Evolutionary conservation across 352 stramenopile genomes (phyloP).

Genomic region (Elongisporangium undulatum): DNA sequence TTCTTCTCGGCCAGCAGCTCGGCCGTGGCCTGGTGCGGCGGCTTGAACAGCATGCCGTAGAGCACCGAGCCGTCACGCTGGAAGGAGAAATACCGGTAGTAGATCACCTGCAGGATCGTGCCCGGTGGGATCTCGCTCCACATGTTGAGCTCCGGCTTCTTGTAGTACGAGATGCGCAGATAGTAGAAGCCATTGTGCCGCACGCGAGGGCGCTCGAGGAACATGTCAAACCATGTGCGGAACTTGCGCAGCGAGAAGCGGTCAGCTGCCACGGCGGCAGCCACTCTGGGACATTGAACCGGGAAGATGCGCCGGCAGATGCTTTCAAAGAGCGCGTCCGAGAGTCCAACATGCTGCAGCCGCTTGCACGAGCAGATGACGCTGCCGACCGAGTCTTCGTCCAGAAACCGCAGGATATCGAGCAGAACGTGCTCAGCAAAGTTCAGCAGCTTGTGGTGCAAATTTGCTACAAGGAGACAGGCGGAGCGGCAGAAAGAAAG

Average conservation of each 20-base stretch:
- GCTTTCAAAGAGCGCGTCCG: constrained; percentile 59
- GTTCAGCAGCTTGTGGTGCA: constrained; percentile 48
- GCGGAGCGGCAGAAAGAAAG: constrained; percentile 1
- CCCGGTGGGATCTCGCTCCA: constrained; percentile 63
- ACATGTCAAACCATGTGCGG: constrained; percentile 70
- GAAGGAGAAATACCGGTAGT: constrained; percentile 85
- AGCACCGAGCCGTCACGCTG: constrained; percentile 65
- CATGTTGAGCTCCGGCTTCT: constrained; percentile 84
- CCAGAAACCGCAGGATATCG: constrained; percentile 63
- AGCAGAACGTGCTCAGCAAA: constrained; percentile 64
- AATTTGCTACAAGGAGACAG: constrained; percentile 18
- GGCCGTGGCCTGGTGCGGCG: constrained; percentile 44
- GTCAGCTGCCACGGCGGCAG: constrained; percentile 32
- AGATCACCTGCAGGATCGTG: constrained; percentile 76
- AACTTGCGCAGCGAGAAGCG: constrained; percentile 63
- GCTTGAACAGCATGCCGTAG: constrained; percentile 76
- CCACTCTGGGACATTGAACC: constrained; percentile 45
- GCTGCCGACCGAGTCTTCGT: constrained; percentile 65
- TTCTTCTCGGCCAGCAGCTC: constrained; percentile 25
- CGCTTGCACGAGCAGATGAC: constrained; percentile 54
- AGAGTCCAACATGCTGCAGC: constrained; percentile 40
- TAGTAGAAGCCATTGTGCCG: constrained; percentile 81
- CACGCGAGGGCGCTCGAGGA: constrained; percentile 58
- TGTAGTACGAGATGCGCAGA: constrained; percentile 78
- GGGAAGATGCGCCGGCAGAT: constrained; percentile 73